A percentile compares a stretch with the other conserved stretches of the same genome.
phyloP scores from a whole-genome alignment of 179 eudicot genomes.

The Amaranthus tricolor region DNA sequence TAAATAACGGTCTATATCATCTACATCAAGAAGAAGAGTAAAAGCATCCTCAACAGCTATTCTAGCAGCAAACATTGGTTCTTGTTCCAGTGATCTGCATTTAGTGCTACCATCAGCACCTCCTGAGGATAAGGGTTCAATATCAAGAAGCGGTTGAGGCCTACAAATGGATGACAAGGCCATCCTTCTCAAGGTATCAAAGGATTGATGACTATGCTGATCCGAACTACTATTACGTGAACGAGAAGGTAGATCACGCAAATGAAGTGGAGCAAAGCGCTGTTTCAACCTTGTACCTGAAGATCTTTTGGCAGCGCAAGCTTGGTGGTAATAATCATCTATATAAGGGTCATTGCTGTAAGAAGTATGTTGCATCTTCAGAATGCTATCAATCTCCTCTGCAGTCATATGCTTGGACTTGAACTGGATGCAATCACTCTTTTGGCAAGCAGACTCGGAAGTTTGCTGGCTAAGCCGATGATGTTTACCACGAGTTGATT shows the following conservation, averaged over 20 bases:
- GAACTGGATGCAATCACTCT: conserved; percentile 45
- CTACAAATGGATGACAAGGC: conserved; percentile 68
- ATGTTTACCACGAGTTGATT: conserved; percentile 43
- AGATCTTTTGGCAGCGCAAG: conserved; percentile 57
- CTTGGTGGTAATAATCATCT: conserved; percentile 82
- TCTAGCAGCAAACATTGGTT: conserved; percentile 83
- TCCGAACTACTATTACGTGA: conserved; percentile 53
- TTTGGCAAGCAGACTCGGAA: conserved; percentile 42
- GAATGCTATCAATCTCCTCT: conserved; percentile 67
- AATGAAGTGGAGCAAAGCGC: conserved; percentile 60
- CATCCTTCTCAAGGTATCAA: conserved; percentile 59
- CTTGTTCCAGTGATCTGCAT: conserved; percentile 61
- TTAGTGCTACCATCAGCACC: conserved; percentile 39
- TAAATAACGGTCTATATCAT: conserved; percentile 68
- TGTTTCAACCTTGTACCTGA: conserved; percentile 52
- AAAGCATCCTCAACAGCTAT: conserved; percentile 63
- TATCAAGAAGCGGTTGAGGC: conserved; percentile 66
- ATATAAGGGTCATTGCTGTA: conserved; percentile 73
- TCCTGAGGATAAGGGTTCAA: conserved; percentile 54
- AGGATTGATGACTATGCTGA: conserved; percentile 55
- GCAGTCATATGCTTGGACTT: conserved; percentile 72
- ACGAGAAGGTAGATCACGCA: conserved; percentile 51
- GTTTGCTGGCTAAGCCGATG: conserved; percentile 49
- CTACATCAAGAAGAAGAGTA: conserved; percentile 61
- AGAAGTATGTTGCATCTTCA: conserved; percentile 65